Evolutionary conservation across 495 filamentous ascomycete species (phyloP).

Genomic region (Neurospora intermedia): DNA sequence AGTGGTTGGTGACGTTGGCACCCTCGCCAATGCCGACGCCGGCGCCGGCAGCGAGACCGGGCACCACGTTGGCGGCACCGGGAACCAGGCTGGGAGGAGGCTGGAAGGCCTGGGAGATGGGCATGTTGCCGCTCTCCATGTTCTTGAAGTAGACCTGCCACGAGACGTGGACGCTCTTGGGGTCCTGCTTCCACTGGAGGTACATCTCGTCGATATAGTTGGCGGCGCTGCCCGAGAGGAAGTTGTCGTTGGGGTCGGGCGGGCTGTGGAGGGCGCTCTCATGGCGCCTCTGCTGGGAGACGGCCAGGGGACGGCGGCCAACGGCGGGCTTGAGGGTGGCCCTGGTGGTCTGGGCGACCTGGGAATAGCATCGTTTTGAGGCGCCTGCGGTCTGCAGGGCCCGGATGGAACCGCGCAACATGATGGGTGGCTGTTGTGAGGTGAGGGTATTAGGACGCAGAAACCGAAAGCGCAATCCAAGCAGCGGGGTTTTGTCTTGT

Average conservation of each 20-base stretch:
- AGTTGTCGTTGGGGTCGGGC: constrained; percentile 81
- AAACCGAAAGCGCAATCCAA: neutral
- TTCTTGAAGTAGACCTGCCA: constrained; percentile 99
- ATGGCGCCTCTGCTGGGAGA: constrained; percentile 37
- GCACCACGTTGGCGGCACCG: constrained; percentile 64
- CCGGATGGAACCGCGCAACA: constrained; percentile 33
- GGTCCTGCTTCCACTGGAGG: constrained; percentile 88
- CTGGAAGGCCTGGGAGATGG: constrained; percentile 90
- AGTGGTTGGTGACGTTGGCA: constrained; percentile 83
- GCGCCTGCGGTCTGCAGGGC: constrained; percentile 20
- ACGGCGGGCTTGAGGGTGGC: constrained; percentile 23
- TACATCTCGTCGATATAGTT: constrained; percentile 99
- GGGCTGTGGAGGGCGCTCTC: constrained; percentile 32
- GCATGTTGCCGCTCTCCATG: constrained; percentile 97
- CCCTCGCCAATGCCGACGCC: constrained; percentile 58
- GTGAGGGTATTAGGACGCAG: constrained; percentile 1
- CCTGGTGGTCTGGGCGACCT: constrained; percentile 28
- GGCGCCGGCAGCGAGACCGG: constrained; percentile 58
- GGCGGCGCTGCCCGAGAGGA: constrained; percentile 86
- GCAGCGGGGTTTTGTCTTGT: neutral
- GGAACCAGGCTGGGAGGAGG: constrained; percentile 88
- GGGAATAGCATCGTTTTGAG: constrained; percentile 29
- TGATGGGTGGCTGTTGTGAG: constrained; percentile 30
- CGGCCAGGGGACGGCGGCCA: constrained; percentile 39
- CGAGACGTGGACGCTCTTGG: constrained; percentile 88